phyloP scores from a whole-genome alignment of 2,329 filamentous ascomycete genomes.

The Trichoderma gracile region DNA sequence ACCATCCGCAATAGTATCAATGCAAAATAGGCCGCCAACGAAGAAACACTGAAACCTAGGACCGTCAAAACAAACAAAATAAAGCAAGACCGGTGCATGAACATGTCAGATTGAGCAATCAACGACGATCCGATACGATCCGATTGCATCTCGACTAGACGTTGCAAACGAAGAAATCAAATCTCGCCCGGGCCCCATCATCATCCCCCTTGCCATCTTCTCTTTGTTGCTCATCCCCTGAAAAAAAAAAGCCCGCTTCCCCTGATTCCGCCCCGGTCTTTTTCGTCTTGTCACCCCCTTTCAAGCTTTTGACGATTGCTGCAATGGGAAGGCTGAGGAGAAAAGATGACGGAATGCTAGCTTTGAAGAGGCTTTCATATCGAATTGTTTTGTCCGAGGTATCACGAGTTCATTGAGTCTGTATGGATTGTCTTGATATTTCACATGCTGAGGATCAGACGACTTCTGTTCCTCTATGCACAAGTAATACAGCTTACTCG shows the following conservation, averaged over 20 bases:
- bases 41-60: too few relatives aligned
- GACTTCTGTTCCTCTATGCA: too few relatives aligned
- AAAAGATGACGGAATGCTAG: neutral
- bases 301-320: neutral
- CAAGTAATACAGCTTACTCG: too few relatives aligned
- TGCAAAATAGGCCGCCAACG: slow-evolving; percentile 14
- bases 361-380: too few relatives aligned
- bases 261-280: neutral
- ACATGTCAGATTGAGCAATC: slow-evolving; percentile 10
- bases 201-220: neutral
- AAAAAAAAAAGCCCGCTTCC: neutral
- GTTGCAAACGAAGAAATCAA: neutral
- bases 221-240: neutral
- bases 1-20: neutral
- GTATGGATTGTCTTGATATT: too few relatives aligned
- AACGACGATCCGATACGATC: slow-evolving; percentile 26
- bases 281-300: slow-evolving; percentile 12
- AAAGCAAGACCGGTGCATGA: neutral
- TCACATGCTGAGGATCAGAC: too few relatives aligned
- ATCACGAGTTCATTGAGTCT: too few relatives aligned
- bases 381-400: too few relatives aligned
- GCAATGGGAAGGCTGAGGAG: neutral
- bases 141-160: slow-evolving; percentile 19
- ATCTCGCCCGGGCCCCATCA: too few relatives aligned
- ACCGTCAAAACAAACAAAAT: neutral